These are phyloP conservation scores for Mycena kentingensis DNA, from an alignment of 768 basidiomycete species.

Conservation along the genomic window DNA sequence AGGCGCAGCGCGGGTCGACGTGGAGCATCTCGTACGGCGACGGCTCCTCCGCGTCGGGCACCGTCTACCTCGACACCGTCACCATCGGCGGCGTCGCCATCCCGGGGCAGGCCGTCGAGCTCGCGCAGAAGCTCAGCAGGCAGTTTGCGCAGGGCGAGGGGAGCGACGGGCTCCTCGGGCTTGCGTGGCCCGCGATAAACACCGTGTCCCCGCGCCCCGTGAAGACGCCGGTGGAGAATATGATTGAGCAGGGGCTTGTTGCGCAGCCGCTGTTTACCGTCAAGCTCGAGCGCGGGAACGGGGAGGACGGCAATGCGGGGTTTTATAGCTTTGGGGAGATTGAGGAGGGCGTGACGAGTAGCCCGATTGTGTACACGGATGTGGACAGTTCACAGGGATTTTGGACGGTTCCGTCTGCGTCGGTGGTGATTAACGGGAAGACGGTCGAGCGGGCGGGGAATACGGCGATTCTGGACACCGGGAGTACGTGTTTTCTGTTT, in stretches of 20 bases:
- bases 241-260: conserved; percentile 38
- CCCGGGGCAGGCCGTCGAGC: conserved; percentile 39
- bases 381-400: conserved; percentile 37
- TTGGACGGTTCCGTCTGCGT: conserved; percentile 38
- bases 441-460: conserved; percentile 24
- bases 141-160: conserved; percentile 36
- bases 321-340: conserved; percentile 45
- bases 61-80: conserved; percentile 31
- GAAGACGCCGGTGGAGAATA: conserved; percentile 41
- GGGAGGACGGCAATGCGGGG: conserved; percentile 34
- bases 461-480: conserved; percentile 41
- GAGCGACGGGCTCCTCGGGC: conserved; percentile 40
- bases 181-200: conserved; percentile 41
- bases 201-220: conserved; percentile 37
- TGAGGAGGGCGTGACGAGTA: conserved; percentile 29
- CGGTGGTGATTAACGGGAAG: conserved; percentile 27
- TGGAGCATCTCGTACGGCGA: conserved; percentile 32
- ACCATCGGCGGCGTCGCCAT: conserved; percentile 30
- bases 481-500: conserved; percentile 31
- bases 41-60: conserved; percentile 28
- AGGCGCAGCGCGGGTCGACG: conserved; percentile 16
- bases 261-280: conserved; percentile 36
- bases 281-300: conserved; percentile 39
- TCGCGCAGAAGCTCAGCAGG: conserved; percentile 35
- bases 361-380: conserved; percentile 26